Base-by-base conservation (phyloP, 108 stramenopile genomes). In the Cylindrotheca fusiformis region DNA sequence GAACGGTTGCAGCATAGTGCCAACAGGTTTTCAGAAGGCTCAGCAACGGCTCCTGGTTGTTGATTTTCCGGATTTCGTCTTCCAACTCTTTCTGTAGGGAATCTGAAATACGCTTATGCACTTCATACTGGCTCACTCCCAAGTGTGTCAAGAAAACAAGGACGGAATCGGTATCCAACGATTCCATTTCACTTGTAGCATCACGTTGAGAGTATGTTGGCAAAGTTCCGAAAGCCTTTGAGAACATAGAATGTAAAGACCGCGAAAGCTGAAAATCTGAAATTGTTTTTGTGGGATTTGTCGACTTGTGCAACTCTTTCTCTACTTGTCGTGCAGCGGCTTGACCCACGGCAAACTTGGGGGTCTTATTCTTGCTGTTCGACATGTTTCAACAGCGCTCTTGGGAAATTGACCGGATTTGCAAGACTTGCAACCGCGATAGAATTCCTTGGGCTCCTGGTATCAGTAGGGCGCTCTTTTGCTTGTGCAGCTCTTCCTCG, bases 51-150 rank as follows among this genome's bases (percentile, higher is more conserved):
- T 71, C 62, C 44, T 71, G 55, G 28, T 17, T 49, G 25, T 68
- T 55, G 55, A 87, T 68, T 27, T 90, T 86, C 47, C 84, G 71
- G 52, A 94, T 82, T 65, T 94, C 93, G 53, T 86, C 85, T 75
- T 90, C 89, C 26, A 94, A 66, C 31, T 81, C 64, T 36, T 80
- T 77, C 45, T 82, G 78, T 21, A 94, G 67, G 4, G 87, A 69
- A 41, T 86, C 81, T 3, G 75, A 69, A 53, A 94, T 70, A 20
- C 88, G 88, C 52, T 81, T 77, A 60, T 94, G 89, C 17, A 88
- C 86, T 72, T 90, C 87, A 49, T 81, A 78, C 23, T 84, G 80
- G 32, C 83, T 78, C 2, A 93, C 81, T 8, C 87, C 85, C 33
- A 90, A 62, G 65, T 88, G 87, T 0, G 76, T 72, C 12, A 90